phyloP scores from a whole-genome alignment of 176 grass and related monocot species.

The Cocos nucifera region DNA sequence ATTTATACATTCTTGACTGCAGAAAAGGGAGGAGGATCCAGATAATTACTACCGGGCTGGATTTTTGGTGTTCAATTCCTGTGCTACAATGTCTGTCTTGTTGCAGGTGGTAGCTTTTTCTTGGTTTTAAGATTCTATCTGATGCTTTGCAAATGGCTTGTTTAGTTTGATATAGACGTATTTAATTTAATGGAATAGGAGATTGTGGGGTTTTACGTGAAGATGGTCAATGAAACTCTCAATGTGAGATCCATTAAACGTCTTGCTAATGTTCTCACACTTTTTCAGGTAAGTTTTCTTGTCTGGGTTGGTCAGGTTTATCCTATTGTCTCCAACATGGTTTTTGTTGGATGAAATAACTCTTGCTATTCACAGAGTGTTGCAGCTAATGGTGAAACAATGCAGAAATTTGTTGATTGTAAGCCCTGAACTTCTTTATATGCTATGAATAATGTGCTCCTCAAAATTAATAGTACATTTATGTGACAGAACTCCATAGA shows the following conservation, averaged over 20 bases:
- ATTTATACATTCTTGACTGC: background rate
- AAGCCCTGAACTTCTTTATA: background rate
- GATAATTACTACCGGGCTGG: constrained; percentile 16
- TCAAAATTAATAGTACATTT: too few species aligned
- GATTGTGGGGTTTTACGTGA: constrained; percentile 12
- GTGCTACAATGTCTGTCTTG: constrained; percentile 10
- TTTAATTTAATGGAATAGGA: constrained; percentile 5
- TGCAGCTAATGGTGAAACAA: constrained; percentile 15
- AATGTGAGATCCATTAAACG: constrained; percentile 11
- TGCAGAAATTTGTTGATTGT: constrained; percentile 15
- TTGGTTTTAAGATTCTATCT: background rate
- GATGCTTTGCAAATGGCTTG: too few species aligned
- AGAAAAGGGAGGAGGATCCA: constrained; percentile 16
- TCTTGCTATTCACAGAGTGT: constrained; percentile 7
- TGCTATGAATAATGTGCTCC: background rate
- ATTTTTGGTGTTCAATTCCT: constrained; percentile 18
- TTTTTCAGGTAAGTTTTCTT: constrained; percentile 12
- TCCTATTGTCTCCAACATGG: background rate
- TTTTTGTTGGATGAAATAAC: background rate
- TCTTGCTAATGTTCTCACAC: constrained; percentile 12
- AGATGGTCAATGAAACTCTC: constrained; percentile 6
- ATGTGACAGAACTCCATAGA: too few species aligned
- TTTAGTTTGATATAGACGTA: background rate
- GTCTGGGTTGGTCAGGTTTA: background rate
- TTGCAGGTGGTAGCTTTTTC: constrained; percentile 10